Evolutionary conservation across 768 basidiomycete species (phyloP).

Genomic region (Lactarius sp.): DNA sequence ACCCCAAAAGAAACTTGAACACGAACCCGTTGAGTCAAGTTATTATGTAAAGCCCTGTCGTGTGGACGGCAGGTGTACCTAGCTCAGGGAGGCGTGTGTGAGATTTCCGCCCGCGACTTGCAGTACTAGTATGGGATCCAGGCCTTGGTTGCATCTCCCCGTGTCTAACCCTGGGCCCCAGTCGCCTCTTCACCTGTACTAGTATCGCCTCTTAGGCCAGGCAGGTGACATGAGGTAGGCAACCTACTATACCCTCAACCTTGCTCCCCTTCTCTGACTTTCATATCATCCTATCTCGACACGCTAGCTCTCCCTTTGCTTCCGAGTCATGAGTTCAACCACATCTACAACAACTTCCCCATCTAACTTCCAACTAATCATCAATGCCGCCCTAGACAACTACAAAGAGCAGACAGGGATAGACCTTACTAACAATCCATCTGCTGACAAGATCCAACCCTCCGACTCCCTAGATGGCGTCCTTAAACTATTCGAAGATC

Average conservation of each 20-base stretch:
- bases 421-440: conserved; percentile 6
- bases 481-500: neutral
- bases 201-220: neutral
- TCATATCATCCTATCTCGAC: neutral
- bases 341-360: neutral
- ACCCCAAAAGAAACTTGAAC: too few species aligned
- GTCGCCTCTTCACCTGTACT: too few species aligned
- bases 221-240: neutral
- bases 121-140: too few species aligned
- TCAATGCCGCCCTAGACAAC: neutral
- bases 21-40: too few species aligned
- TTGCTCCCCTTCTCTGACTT: neutral
- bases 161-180: too few species aligned
- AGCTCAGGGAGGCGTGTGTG: too few species aligned
- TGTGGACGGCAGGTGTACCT: too few species aligned
- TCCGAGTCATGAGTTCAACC: neutral
- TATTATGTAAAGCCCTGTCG: too few species aligned
- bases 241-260: neutral
- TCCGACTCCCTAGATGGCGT: conserved; percentile 1
- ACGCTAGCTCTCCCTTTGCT: too few species aligned
- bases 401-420: conserved; percentile 12
- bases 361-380: neutral
- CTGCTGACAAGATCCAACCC: neutral
- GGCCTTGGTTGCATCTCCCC: too few species aligned
- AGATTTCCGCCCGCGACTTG: too few species aligned